Conservation (phyloP, 768 basidiomycete species). For the Tricholoma sp. region DNA sequence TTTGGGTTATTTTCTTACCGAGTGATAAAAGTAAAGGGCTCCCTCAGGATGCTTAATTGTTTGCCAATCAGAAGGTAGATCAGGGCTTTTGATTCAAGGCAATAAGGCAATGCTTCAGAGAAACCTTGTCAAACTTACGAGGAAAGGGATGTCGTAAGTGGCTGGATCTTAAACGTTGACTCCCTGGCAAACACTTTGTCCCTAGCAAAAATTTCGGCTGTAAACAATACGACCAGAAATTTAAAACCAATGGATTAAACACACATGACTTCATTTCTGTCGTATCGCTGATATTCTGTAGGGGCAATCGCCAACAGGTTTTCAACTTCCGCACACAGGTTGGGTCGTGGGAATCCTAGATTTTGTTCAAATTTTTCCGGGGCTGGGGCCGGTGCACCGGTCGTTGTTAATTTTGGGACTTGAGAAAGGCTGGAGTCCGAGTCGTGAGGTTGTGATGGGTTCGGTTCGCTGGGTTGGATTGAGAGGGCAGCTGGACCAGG, state of each 20-base stretch:
- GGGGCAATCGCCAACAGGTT: not conserved
- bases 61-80: not conserved
- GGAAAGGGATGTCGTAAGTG: not conserved
- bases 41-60: constrained; percentile 4
- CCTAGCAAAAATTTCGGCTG: not conserved
- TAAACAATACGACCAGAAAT: not conserved
- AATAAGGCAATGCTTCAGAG: not conserved
- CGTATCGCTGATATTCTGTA: not conserved
- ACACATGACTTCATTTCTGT: not conserved
- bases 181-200: not conserved
- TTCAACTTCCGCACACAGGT: not conserved
- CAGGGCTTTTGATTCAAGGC: not conserved
- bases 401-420: not conserved
- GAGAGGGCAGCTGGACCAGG: not conserved
- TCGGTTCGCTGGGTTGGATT: not conserved
- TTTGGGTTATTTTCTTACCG: not conserved
- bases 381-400: not conserved
- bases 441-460: not conserved
- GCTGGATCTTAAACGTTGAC: not conserved
- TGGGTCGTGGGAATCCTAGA: not conserved
- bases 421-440: not conserved
- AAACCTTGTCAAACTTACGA: not conserved
- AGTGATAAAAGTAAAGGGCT: constrained; percentile 6
- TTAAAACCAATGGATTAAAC: not conserved
- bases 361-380: not conserved